These are phyloP conservation scores for Lentinula detonsa DNA, from an alignment of 768 basidiomycete genomes.

Conservation along the genomic window DNA sequence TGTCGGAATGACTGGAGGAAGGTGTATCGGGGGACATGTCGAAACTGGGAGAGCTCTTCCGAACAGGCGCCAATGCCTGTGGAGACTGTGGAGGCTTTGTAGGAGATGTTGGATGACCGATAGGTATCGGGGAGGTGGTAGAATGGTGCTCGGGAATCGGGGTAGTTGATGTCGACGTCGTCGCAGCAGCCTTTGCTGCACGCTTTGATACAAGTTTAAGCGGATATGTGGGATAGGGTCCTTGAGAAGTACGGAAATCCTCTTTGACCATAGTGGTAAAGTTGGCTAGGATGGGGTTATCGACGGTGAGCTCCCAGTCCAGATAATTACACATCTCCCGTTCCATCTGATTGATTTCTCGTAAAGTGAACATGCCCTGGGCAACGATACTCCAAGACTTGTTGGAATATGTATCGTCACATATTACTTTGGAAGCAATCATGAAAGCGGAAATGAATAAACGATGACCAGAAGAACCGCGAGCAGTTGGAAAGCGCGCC, in stretches of 20 bases:
- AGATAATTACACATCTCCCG: conserved; percentile 89
- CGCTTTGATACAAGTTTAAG: conserved; percentile 59
- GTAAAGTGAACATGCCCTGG: conserved; percentile 77
- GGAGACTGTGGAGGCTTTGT: conserved; percentile 17
- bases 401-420: conserved; percentile 92
- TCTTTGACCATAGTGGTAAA: conserved; percentile 56
- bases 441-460: conserved; percentile 91
- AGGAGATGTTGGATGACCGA: conserved; percentile 21
- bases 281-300: conserved; percentile 49
- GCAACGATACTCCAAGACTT: conserved; percentile 91
- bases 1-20: conserved; percentile 41
- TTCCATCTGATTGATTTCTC: conserved; percentile 97
- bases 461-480: conserved; percentile 85
- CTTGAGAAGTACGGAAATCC: conserved; percentile 47
- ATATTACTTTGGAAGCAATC: conserved; percentile 89
- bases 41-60: conserved; percentile 13
- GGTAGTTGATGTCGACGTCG: conserved; percentile 32
- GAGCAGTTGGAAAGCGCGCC: conserved; percentile 85
- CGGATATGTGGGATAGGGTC: conserved; percentile 59
- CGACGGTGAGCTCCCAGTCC: conserved; percentile 86
- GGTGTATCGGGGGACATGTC: conserved; percentile 46
- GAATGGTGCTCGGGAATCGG: conserved; percentile 36
- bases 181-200: conserved; percentile 38
- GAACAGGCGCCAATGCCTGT: conserved; percentile 6
- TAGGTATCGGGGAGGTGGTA: conserved; percentile 30